Conservation (phyloP, 345 rosid genomes). For the Camelina laxa region DNA sequence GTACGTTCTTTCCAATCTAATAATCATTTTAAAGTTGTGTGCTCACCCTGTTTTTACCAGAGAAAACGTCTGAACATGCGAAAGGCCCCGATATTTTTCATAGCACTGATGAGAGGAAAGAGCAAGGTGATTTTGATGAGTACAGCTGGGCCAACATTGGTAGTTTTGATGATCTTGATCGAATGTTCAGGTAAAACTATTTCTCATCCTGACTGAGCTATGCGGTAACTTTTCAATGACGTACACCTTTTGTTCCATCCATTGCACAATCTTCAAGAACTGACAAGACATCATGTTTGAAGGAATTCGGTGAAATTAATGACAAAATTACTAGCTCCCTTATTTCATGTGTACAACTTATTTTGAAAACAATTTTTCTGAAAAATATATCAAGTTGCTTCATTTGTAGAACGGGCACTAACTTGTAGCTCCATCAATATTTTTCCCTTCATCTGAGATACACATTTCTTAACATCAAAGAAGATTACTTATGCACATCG, state of each 20-base stretch:
- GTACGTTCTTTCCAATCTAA: slow-evolving; percentile 34
- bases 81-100: slow-evolving; percentile 63
- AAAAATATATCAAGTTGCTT: background rate
- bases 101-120: slow-evolving; percentile 61
- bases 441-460: background rate
- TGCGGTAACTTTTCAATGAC: slow-evolving; percentile 1
- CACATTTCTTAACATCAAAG: background rate
- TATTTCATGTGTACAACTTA: background rate
- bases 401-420: slow-evolving; percentile 6
- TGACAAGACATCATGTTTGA: background rate
- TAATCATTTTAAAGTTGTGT: slow-evolving; percentile 44
- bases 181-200: slow-evolving; percentile 80
- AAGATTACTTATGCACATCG: slow-evolving; percentile 16
- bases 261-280: background rate
- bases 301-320: background rate
- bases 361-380: background rate
- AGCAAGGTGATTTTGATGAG: slow-evolving; percentile 78
- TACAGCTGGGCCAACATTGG: slow-evolving; percentile 91
- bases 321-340: background rate
- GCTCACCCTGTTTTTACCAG: slow-evolving; percentile 46
- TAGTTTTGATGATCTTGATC: slow-evolving; percentile 96
- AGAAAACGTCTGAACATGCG: slow-evolving; percentile 54
- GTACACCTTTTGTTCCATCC: background rate
- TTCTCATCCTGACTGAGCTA: slow-evolving; percentile 19
- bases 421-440: background rate